Evolutionary conservation across 768 basidiomycete genomes (phyloP).

Genomic region (Hygrophorus pudorinus): DNA sequence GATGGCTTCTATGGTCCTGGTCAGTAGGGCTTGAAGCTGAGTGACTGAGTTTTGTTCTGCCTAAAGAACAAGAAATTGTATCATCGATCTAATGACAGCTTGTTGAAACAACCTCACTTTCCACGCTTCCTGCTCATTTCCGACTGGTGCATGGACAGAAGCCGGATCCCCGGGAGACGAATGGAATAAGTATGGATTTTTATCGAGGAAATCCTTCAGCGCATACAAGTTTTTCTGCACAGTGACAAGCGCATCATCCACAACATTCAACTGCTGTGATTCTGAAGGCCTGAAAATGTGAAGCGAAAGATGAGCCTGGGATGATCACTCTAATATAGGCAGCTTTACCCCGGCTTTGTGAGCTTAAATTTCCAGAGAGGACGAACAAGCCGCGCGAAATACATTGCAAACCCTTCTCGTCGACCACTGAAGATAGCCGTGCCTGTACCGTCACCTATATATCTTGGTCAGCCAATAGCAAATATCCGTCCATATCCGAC

Average conservation of each 20-base stretch:
- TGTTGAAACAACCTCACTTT: slow-evolving; percentile 40
- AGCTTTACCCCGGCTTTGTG: slow-evolving; percentile 48
- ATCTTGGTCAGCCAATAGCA: slow-evolving; percentile 2
- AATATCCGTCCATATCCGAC: slow-evolving; percentile 11
- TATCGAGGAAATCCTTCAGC: slow-evolving; percentile 66
- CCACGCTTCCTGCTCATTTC: slow-evolving; percentile 81
- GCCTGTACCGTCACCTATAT: slow-evolving; percentile 54
- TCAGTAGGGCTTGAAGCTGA: slow-evolving; percentile 66
- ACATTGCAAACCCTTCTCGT: slow-evolving; percentile 80
- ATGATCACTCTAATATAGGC: not conserved
- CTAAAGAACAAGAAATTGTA: slow-evolving; percentile 25
- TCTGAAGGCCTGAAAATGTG: slow-evolving; percentile 25
- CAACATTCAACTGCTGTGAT: slow-evolving; percentile 48
- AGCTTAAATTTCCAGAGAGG: slow-evolving; percentile 85
- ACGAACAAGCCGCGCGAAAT: slow-evolving; percentile 75
- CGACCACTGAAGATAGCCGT: slow-evolving; percentile 78
- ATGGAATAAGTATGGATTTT: slow-evolving; percentile 81
- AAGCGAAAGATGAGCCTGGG: slow-evolving; percentile 3
- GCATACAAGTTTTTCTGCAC: slow-evolving; percentile 74
- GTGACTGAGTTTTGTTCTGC: slow-evolving; percentile 76
- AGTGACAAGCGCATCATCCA: slow-evolving; percentile 53
- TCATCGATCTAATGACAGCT: not conserved
- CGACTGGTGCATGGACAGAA: slow-evolving; percentile 44
- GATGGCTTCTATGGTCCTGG: slow-evolving; percentile 86
- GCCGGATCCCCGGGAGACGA: slow-evolving; percentile 62